Evolutionary conservation across 2,329 filamentous ascomycete species (phyloP).

Genomic region (Microdochium nivale): DNA sequence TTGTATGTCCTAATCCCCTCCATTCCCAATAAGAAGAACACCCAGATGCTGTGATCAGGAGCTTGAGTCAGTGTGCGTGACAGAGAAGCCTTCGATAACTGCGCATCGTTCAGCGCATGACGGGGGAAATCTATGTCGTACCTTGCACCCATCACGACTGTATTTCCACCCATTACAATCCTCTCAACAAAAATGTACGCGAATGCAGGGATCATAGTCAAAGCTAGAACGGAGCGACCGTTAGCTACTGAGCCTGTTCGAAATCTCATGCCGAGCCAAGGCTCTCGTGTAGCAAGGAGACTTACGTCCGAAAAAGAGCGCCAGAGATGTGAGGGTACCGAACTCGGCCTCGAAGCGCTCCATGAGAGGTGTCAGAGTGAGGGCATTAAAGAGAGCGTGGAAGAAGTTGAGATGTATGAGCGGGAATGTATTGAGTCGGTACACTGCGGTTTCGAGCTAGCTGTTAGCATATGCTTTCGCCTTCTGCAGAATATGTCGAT

Average conservation of each 20-base stretch:
- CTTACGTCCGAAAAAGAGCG: constrained; percentile 87
- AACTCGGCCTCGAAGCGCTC: constrained; percentile 91
- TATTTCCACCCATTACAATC: constrained; percentile 62
- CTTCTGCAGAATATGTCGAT: constrained; percentile 1
- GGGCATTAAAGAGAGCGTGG: constrained; percentile 70
- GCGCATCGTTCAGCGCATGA: background rate
- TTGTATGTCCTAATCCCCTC: constrained; percentile 83
- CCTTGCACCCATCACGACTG: constrained; percentile 74
- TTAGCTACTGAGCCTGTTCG: constrained; percentile 2
- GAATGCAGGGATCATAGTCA: constrained; percentile 74
- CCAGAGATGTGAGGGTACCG: constrained; percentile 79
- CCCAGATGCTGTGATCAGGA: constrained; percentile 62
- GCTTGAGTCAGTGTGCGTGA: constrained; percentile 1
- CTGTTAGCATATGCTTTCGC: background rate
- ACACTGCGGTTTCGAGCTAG: constrained; percentile 47
- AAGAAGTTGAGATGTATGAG: constrained; percentile 76
- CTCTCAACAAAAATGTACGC: constrained; percentile 75
- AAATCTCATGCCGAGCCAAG: background rate
- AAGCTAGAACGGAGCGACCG: constrained; percentile 37
- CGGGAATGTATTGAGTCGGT: constrained; percentile 87
- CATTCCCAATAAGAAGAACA: constrained; percentile 76
- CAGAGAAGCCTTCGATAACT: background rate
- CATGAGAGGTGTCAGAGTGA: constrained; percentile 78
- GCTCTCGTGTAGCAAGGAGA: constrained; percentile 11
- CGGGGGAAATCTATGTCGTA: constrained; percentile 29